Evolutionary conservation across 2,329 filamentous ascomycete genomes (phyloP).

Genomic region (Coniochaeta sp.): DNA sequence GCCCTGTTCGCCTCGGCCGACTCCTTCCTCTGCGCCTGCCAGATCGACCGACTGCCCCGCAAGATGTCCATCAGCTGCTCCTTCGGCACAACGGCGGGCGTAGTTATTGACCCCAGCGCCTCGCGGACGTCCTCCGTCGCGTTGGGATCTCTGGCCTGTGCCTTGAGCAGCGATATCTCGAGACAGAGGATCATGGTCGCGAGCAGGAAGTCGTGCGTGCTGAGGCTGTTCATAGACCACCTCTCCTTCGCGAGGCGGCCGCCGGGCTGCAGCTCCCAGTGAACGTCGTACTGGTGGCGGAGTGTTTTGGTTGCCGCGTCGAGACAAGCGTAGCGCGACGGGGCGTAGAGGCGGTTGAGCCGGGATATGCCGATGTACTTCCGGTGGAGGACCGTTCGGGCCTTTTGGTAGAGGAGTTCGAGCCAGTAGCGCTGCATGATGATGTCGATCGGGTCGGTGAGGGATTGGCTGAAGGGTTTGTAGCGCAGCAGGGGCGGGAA

Average conservation of each 20-base stretch:
- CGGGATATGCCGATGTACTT: constrained; percentile 22
- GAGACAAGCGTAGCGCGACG: constrained; percentile 34
- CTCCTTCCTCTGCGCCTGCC: constrained; percentile 16
- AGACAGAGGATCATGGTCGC: constrained; percentile 39
- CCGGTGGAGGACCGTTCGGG: constrained; percentile 16
- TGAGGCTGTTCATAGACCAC: constrained; percentile 35
- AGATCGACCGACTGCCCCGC: constrained; percentile 18
- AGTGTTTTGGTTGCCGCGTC: constrained; percentile 36
- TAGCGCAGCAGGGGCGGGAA: constrained; percentile 11
- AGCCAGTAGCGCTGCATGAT: constrained; percentile 19
- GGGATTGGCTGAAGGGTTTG: constrained; percentile 10
- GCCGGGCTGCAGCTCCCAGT: constrained; percentile 30
- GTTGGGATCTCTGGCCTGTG: constrained; percentile 8
- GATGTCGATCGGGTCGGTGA: constrained; percentile 14
- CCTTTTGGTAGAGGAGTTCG: constrained; percentile 18
- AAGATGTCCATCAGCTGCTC: constrained; percentile 19
- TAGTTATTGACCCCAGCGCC: constrained; percentile 2
- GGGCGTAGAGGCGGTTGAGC: constrained; percentile 25
- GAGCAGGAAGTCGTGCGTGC: constrained; percentile 37
- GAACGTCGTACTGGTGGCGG: constrained; percentile 32
- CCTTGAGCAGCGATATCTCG: constrained; percentile 20
- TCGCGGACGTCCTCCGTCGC: background rate
- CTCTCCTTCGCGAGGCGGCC: constrained; percentile 26
- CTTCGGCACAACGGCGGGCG: constrained; percentile 12
- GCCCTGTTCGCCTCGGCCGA: constrained; percentile 20